phyloP scores from a whole-genome alignment of 345 rosid species.

The Geranium rotundifolium region DNA sequence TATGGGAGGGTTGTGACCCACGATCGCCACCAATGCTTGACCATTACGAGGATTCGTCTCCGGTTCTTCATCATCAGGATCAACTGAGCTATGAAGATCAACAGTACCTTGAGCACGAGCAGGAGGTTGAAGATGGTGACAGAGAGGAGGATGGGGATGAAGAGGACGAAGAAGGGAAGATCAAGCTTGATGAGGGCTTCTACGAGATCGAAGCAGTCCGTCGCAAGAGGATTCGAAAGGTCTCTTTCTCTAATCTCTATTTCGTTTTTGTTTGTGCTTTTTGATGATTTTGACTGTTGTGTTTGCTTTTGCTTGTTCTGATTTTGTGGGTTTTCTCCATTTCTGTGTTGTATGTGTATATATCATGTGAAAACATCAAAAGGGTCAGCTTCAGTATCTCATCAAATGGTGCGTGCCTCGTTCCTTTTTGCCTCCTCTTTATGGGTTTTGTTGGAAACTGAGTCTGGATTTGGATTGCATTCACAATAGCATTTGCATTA shows the following conservation, averaged over 20 bases:
- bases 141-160: slow-evolving; percentile 30
- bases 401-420: slow-evolving; percentile 73
- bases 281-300: slow-evolving; percentile 1
- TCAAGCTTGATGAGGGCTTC: slow-evolving; percentile 81
- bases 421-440: neutral
- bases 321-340: neutral
- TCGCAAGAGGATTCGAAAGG: slow-evolving; percentile 83
- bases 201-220: slow-evolving; percentile 96
- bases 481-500: neutral
- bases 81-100: slow-evolving; percentile 3
- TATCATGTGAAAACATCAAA: neutral
- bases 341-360: neutral
- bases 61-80: neutral
- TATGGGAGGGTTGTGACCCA: neutral
- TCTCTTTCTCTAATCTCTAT: slow-evolving; percentile 18
- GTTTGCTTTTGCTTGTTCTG: neutral
- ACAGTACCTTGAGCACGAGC: slow-evolving; percentile 5
- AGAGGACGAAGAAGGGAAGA: slow-evolving; percentile 22
- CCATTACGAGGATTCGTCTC: neutral
- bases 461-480: neutral
- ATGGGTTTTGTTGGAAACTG: neutral
- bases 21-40: neutral
- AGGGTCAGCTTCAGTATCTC: slow-evolving; percentile 94
- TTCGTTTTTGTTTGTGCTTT: neutral
- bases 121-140: slow-evolving; percentile 19